Evolutionary conservation across 371 early-diverging fungal species (phyloP), one percentile per base, ranked within the genome.

Genomic region (Sporodiniella umbellata): DNA sequence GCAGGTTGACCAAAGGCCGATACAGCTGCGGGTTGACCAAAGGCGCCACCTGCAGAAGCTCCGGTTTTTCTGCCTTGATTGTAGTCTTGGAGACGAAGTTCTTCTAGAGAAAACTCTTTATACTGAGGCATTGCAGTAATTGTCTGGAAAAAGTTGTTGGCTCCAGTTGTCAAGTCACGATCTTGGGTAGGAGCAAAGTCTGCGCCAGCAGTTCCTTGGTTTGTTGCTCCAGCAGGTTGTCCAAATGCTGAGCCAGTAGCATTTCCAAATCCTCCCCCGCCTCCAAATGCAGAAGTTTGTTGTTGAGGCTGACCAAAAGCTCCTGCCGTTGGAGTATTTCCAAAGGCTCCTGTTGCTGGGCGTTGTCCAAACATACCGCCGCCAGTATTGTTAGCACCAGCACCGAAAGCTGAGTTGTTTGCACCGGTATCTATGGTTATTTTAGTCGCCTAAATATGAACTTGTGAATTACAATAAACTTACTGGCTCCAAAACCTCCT

Each of bases 61-160:
- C 84, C 75, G 11, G 68, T 80, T 57, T 93, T 91, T 54, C 94
- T 89, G 38, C 85, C 85, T 58, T 90, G 85, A 44, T 73, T 64
- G 54, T 97, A 97, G 64, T 97, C 98, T 77, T 92, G 87, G 5
- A 90, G 61, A 26, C 96, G 84, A 42, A 97, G 84, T 69, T 97
- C 98, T 83, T 96, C 96, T 28, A 87, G 78, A 15, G 93, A 94
- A 61, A 72, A 93, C 42, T 79, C 83, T 48, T 79, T 79, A 64
- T 97, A 97, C 30, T 84, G 86, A 12, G 88, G 88, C 95, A 94
- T 95, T n/a, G 92, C 90, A 22, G 87, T 80, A 44, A 96, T 90
- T 23, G 79, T 81, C 39, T 89, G 88, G 62, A 88, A 89, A 28
- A 66, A 68, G 46, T 84, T 79, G 47, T 73, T 79, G n/a, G 76